These are phyloP conservation scores for Bruguiera gymnorhiza DNA, from an alignment of 345 rosid species.

Conservation along the genomic window DNA sequence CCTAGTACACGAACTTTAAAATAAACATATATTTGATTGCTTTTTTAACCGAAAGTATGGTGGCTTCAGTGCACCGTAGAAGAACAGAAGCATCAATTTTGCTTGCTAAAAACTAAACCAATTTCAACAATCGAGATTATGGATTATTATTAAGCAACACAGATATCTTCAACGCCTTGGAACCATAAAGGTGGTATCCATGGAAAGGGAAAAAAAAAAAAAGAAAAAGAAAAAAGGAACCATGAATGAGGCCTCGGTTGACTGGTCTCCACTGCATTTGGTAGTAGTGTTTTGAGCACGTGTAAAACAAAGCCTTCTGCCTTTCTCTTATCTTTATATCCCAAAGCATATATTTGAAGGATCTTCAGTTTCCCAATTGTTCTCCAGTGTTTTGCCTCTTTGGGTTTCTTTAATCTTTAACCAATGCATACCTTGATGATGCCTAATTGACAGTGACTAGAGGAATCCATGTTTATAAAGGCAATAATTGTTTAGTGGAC, in stretches of 20 bases:
- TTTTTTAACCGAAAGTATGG: no score
- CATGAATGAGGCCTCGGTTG: not conserved
- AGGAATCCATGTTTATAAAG: slow-evolving; percentile 10
- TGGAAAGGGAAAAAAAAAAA: no score
- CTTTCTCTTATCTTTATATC: not conserved
- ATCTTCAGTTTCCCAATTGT: slow-evolving; percentile 17
- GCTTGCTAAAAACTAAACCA: not conserved
- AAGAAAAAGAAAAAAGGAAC: not conserved
- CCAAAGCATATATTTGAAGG: slow-evolving; percentile 8
- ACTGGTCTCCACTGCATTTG: slow-evolving; percentile 19
- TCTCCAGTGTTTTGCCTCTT: not conserved
- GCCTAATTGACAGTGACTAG: not conserved
- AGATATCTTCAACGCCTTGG: no score
- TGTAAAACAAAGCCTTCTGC: not conserved
- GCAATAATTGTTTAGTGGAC: slow-evolving; percentile 20
- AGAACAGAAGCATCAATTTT: not conserved
- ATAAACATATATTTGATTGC: no score
- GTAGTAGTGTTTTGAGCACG: not conserved
- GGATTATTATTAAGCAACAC: no score
- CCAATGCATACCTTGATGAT: slow-evolving; percentile 8
- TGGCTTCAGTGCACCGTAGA: not conserved
- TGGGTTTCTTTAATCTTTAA: slow-evolving; percentile 8
- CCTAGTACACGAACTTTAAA: no score
- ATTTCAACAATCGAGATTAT: not conserved
- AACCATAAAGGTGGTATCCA: no score